Base-by-base conservation (phyloP, 192 early-diverging fungal genomes). In the Backusella tuberculispora region DNA sequence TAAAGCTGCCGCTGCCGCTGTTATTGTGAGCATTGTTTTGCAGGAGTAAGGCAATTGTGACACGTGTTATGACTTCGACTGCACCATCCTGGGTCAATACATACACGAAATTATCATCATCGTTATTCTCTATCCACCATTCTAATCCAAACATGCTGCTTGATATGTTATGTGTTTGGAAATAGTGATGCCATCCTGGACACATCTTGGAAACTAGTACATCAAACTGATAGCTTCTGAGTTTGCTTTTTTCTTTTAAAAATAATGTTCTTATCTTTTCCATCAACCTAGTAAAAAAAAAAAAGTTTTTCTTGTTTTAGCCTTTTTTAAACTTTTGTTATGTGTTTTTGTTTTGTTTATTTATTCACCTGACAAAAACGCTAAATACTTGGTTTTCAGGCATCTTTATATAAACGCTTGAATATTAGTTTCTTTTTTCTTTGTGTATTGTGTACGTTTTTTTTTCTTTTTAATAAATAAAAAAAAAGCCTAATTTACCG, bases 381-480 rank as follows among this genome's bases (percentile, higher is more conserved):
- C 94, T 95, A 79, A 99, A 99, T 5, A 96, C 91, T 85, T 96
- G 92, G 73, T 92, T 91, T 74, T 97, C 96, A 26, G 88, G 89
- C 97, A 98, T 96, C 92, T 95, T 76, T 2, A 21, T 14, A 6
- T 4, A 29, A 38, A 67, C 38, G 29, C 7, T 44, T 21, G 34
- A 6, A 37, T 48, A 48, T 48, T 48, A 48, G 47, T n/a, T 5
- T 19, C 17, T 48, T 6, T 7, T 53, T 53, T 15, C 6, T 21
- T 53, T 53, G 48, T 53, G 48, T 53, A 53, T 2, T 53, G 48
- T 53, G 48, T 53, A 53, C 19, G 6, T 53, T 15, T 19, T 19
- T 15, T 48, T 15, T 21, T 53, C 19, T 15, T n/a, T 53, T 53
- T 50, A 34, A 34, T 34, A n/a, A n/a, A 34, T 34, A 34, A 34